These are phyloP conservation scores for Canavalia gladiata DNA, from an alignment of 306 rosid species.

Conservation along the genomic window DNA sequence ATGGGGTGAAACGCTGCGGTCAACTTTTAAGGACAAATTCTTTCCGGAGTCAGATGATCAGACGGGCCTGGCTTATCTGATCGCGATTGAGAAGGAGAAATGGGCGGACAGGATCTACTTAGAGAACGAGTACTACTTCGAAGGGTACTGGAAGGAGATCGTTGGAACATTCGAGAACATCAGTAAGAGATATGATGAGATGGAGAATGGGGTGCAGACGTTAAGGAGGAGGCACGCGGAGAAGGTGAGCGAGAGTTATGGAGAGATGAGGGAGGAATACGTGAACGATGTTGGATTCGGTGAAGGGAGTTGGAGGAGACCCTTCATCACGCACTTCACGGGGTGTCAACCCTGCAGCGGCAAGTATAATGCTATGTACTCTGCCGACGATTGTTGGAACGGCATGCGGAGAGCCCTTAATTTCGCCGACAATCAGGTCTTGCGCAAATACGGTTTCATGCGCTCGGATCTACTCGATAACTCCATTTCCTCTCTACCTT, in stretches of 20 bases:
- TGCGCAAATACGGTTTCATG: slow-evolving; percentile 68
- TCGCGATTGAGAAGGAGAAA: slow-evolving; percentile 60
- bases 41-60: slow-evolving; percentile 94
- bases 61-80: slow-evolving; percentile 84
- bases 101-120: slow-evolving; percentile 82
- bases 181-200: slow-evolving; percentile 49
- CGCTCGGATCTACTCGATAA: slow-evolving; percentile 56
- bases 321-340: slow-evolving; percentile 86
- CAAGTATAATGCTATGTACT: slow-evolving; percentile 65
- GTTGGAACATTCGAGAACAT: slow-evolving; percentile 57
- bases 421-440: slow-evolving; percentile 90
- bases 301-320: slow-evolving; percentile 69
- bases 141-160: slow-evolving; percentile 84
- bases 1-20: slow-evolving; percentile 70
- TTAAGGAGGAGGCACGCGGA: slow-evolving; percentile 84
- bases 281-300: slow-evolving; percentile 61
- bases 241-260: slow-evolving; percentile 70
- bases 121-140: slow-evolving; percentile 73
- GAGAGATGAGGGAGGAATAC: slow-evolving; percentile 61
- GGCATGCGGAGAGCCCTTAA: slow-evolving; percentile 73
- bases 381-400: slow-evolving; percentile 72
- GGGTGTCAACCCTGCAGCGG: slow-evolving; percentile 99
- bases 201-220: slow-evolving; percentile 52
- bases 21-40: slow-evolving; percentile 75
- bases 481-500: slow-evolving; percentile 59